Conservation (phyloP, 2,329 filamentous ascomycete species). For the Penicillium psychrosexuale region DNA sequence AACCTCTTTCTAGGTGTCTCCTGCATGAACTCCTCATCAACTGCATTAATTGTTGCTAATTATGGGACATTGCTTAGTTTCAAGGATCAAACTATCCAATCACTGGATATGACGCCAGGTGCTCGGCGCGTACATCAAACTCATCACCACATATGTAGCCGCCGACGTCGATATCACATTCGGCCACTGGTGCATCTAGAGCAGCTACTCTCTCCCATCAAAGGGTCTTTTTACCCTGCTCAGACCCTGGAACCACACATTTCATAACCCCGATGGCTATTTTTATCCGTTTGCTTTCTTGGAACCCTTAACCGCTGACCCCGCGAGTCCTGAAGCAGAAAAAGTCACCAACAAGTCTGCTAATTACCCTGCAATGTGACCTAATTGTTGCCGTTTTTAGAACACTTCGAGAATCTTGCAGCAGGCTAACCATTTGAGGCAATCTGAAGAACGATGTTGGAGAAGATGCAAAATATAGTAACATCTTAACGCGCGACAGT, state of each 20-base stretch:
- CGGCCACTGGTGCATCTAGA: constrained; percentile 4
- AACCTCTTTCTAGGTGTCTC: neutral
- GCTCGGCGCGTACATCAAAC: constrained; percentile 24
- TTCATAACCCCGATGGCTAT: constrained; percentile 16
- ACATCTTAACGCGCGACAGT: constrained; percentile 41
- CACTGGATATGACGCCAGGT: constrained; percentile 13
- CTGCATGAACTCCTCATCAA: constrained; percentile 1
- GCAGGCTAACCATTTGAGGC: constrained; percentile 21
- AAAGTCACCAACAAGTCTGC: constrained; percentile 14
- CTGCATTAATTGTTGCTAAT: constrained; percentile 19
- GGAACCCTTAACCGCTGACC: constrained; percentile 18
- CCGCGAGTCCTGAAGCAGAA: constrained; percentile 21
- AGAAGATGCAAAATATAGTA: constrained; percentile 41
- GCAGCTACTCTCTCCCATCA: constrained; percentile 3
- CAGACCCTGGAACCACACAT: constrained; percentile 7
- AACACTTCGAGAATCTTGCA: constrained; percentile 25
- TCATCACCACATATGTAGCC: constrained; percentile 21
- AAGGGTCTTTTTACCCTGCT: neutral
- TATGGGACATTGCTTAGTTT: constrained; percentile 21
- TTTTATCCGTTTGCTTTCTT: constrained; percentile 17
- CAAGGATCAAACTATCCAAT: neutral
- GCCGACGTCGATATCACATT: constrained; percentile 22
- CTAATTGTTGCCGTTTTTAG: constrained; percentile 30
- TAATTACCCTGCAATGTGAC: constrained; percentile 25
- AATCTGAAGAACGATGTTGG: constrained; percentile 28